phyloP scores from a whole-genome alignment of 1,284 basidiomycete species.

The Lignosus rhinocerotis region DNA sequence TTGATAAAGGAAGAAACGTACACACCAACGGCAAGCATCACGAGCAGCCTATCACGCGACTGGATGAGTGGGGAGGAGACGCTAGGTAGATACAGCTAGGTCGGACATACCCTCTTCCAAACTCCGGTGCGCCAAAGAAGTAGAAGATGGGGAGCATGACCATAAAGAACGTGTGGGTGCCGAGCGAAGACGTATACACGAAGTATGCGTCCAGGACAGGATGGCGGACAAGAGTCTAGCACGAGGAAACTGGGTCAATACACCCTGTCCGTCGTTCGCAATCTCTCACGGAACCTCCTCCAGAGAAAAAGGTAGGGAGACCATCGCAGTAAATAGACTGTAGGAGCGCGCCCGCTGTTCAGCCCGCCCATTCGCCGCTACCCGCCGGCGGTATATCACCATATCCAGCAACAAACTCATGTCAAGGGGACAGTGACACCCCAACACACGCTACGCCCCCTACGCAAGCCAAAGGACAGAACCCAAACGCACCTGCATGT shows the following conservation, averaged over 20 bases:
- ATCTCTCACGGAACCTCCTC: too few species aligned
- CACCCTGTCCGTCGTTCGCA: too few species aligned
- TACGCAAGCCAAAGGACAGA: neutral
- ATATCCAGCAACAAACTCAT: too few species aligned
- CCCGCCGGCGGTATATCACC: too few species aligned
- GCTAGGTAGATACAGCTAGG: neutral
- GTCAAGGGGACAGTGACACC: too few species aligned
- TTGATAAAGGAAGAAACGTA: constrained; percentile 86
- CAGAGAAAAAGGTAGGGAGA: too few species aligned
- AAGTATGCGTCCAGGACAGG: constrained; percentile 86
- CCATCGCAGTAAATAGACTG: too few species aligned
- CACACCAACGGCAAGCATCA: constrained; percentile 80
- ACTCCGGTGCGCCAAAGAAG: constrained; percentile 80
- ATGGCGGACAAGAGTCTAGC: constrained; percentile 46
- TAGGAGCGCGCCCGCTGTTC: too few species aligned
- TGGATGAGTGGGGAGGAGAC: neutral
- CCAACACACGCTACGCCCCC: too few species aligned
- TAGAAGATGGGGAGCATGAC: constrained; percentile 83
- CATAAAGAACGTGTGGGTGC: constrained; percentile 96
- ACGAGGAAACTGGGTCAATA: too few species aligned
- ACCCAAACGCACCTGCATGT: constrained; percentile 61
- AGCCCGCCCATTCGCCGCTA: too few species aligned
- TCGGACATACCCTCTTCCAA: constrained; percentile 70
- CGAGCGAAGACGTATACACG: constrained; percentile 86
- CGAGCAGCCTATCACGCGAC: constrained; percentile 51